Conservation (phyloP, 441 rosid species). For the Omphalea diandra region DNA sequence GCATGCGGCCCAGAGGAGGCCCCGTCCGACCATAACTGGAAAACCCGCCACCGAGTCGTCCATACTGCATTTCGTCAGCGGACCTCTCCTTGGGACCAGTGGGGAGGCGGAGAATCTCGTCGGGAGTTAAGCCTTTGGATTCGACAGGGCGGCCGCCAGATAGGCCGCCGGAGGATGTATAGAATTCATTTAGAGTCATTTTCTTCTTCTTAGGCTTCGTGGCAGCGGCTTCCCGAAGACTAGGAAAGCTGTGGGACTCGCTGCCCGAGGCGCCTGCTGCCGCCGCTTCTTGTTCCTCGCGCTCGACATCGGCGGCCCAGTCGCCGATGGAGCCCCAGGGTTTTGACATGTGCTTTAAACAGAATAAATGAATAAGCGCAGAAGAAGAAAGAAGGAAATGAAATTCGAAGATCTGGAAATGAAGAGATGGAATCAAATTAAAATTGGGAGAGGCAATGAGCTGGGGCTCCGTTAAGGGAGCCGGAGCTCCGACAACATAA, state of each 20-base stretch:
- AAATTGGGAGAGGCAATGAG: slow-evolving; percentile 20
- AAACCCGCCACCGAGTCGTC: slow-evolving; percentile 86
- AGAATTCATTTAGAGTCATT: slow-evolving; percentile 59
- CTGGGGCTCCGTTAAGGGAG: slow-evolving; percentile 63
- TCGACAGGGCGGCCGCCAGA: slow-evolving; percentile 20
- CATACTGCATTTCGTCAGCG: slow-evolving; percentile 82
- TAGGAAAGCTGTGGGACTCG: slow-evolving; percentile 65
- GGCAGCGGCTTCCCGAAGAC: slow-evolving; percentile 58
- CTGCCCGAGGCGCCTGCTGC: slow-evolving; percentile 37
- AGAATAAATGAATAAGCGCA: too few species aligned
- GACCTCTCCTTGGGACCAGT: slow-evolving; percentile 91
- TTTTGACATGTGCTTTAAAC: slow-evolving; percentile 51
- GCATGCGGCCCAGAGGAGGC: slow-evolving; percentile 35
- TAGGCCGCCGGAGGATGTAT: slow-evolving; percentile 25
- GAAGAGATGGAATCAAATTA: slow-evolving; percentile 18
- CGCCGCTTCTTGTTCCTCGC: too few species aligned
- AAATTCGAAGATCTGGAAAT: slow-evolving; percentile 27
- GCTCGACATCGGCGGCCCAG: slow-evolving; percentile 96
- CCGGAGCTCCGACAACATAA: slow-evolving; percentile 64
- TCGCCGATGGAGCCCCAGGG: slow-evolving; percentile 78
- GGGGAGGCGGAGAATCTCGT: slow-evolving; percentile 79
- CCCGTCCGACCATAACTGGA: slow-evolving; percentile 59
- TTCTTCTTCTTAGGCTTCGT: slow-evolving; percentile 81
- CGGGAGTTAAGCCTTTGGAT: slow-evolving; percentile 53
- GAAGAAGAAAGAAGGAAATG: background rate